A percentile compares a stretch with the other conserved stretches of the same genome.
Conservation (phyloP, 1,284 basidiomycete species). For the Tremellales sp. region DNA sequence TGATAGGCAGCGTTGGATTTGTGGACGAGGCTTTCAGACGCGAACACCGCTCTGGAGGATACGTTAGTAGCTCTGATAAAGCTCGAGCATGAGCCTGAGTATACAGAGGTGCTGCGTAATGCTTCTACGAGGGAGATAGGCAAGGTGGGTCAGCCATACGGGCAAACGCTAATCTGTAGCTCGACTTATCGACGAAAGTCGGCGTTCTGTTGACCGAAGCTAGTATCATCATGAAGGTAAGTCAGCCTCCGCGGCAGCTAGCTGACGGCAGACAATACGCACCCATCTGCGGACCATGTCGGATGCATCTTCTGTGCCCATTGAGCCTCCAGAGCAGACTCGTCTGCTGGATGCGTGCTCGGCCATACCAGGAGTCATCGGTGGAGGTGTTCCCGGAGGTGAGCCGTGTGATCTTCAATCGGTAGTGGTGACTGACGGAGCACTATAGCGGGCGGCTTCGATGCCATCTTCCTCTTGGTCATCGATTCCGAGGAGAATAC, state of each 20-base stretch:
- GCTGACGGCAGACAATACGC: constrained; percentile 62
- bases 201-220: not conserved
- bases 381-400: constrained; percentile 93
- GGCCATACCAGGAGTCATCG: constrained; percentile 75
- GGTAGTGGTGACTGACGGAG: constrained; percentile 10
- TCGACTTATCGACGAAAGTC: not conserved
- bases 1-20: constrained; percentile 65
- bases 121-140: constrained; percentile 12
- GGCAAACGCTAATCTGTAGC: not conserved
- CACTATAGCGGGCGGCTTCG: constrained; percentile 82
- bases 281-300: constrained; percentile 84
- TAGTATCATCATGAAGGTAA: not conserved
- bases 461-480: constrained; percentile 90
- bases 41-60: constrained; percentile 38
- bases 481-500: constrained; percentile 53
- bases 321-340: constrained; percentile 89
- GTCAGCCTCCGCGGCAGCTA: not conserved
- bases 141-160: constrained; percentile 24
- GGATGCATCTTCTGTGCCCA: constrained; percentile 69
- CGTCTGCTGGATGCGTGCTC: constrained; percentile 77
- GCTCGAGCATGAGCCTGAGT: constrained; percentile 37
- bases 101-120: constrained; percentile 22
- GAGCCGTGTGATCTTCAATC: constrained; percentile 11
- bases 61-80: constrained; percentile 31
- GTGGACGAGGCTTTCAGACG: constrained; percentile 64